Conservation (phyloP, 305 asterid species). For the Fraxinus nigra region DNA sequence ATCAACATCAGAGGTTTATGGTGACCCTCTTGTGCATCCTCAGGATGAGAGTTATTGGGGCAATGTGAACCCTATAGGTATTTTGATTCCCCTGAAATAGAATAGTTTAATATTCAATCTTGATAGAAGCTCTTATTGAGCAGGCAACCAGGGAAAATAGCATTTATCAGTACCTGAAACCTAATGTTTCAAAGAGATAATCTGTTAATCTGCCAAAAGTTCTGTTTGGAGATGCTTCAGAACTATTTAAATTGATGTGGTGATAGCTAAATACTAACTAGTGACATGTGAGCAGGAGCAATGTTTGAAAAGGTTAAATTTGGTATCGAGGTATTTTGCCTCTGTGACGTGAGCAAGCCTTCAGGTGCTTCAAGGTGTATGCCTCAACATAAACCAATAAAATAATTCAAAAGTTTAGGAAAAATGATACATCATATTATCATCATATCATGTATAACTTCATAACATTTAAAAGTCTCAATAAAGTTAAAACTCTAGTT, state of each 20-base stretch:
- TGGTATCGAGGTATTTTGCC: neutral
- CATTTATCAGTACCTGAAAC: neutral
- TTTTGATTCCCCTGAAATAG: neutral
- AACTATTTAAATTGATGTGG: neutral
- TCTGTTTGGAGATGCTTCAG: neutral
- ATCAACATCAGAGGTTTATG: constrained; percentile 53
- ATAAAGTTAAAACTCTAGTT: neutral
- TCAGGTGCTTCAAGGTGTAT: neutral
- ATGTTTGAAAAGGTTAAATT: neutral
- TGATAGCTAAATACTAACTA: neutral
- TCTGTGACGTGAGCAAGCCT: neutral
- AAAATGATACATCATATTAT: neutral
- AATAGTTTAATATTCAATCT: neutral
- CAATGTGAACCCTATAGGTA: constrained; percentile 50
- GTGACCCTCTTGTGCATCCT: constrained; percentile 53
- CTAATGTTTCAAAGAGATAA: neutral
- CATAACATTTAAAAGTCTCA: neutral
- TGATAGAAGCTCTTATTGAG: neutral
- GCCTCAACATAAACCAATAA: neutral
- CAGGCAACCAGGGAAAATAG: neutral
- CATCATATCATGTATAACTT: neutral
- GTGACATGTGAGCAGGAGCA: neutral
- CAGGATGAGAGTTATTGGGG: constrained; percentile 54
- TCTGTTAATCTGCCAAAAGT: neutral
- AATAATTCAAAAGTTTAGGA: neutral